phyloP scores from a whole-genome alignment of 176 grass and related monocot genomes.

The Phyllostachys edulis region DNA sequence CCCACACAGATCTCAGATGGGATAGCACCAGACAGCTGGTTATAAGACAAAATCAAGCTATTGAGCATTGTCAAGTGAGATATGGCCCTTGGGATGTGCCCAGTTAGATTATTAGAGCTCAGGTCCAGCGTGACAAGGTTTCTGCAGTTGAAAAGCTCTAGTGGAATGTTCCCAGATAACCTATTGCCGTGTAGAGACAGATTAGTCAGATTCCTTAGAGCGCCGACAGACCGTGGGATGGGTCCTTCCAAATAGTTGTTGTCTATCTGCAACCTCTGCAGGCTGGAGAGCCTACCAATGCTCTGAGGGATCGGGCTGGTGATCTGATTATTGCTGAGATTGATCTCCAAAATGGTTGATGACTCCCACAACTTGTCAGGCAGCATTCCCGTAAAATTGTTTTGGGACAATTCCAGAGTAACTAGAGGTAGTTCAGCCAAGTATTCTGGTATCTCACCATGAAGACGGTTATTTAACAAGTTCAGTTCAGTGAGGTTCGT shows the following conservation, averaged over 20 bases:
- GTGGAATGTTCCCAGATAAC: slow-evolving; percentile 79
- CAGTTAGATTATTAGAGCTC: slow-evolving; percentile 70
- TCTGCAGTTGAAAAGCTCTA: slow-evolving; percentile 78
- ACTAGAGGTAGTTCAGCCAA: slow-evolving; percentile 73
- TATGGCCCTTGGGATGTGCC: slow-evolving; percentile 65
- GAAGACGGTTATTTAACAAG: slow-evolving; percentile 72
- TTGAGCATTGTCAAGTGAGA: slow-evolving; percentile 74
- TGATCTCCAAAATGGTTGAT: slow-evolving; percentile 67
- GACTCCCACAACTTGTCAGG: slow-evolving; percentile 70
- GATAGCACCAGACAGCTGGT: slow-evolving; percentile 71
- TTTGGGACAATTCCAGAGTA: slow-evolving; percentile 70
- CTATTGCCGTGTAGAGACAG: slow-evolving; percentile 76
- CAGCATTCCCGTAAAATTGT: slow-evolving; percentile 72
- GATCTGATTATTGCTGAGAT: slow-evolving; percentile 71
- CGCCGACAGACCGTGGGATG: slow-evolving; percentile 62
- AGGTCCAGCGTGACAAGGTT: slow-evolving; percentile 81
- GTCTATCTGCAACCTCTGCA: slow-evolving; percentile 78
- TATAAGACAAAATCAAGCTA: slow-evolving; percentile 84
- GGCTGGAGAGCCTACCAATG: slow-evolving; percentile 53
- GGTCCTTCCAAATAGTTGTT: slow-evolving; percentile 74
- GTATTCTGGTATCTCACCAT: slow-evolving; percentile 82
- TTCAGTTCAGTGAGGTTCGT: slow-evolving; percentile 73
- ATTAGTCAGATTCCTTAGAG: slow-evolving; percentile 78
- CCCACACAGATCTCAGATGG: slow-evolving; percentile 73
- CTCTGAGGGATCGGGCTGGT: slow-evolving; percentile 62